phyloP scores from a whole-genome alignment of 768 basidiomycete species.

The Dentipellis fragilis region DNA sequence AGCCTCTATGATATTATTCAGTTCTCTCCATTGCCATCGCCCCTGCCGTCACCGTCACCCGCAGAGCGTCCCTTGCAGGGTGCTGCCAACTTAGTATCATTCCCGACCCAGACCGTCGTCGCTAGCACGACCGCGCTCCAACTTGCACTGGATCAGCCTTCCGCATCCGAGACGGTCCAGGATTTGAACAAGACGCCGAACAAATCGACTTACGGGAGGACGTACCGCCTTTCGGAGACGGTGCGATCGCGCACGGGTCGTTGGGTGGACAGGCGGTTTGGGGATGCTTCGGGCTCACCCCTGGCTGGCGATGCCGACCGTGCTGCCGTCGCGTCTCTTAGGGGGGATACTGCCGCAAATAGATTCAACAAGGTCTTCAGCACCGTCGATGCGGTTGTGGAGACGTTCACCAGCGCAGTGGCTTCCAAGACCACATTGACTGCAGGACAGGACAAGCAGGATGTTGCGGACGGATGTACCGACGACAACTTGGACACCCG shows the following conservation, averaged over 20 bases:
- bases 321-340: not conserved
- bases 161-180: conserved; percentile 10
- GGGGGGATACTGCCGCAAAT: not conserved
- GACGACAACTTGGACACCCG: not conserved
- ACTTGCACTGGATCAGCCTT: conserved; percentile 12
- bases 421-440: not conserved
- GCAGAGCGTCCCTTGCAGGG: no score
- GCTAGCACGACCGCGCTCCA: conserved; percentile 4
- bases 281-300: conserved; percentile 16
- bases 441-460: not conserved
- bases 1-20: conserved; percentile 38
- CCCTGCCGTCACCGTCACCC: conserved; percentile 14
- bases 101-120: conserved; percentile 5
- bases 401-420: not conserved
- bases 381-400: not conserved
- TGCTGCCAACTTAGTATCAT: no score
- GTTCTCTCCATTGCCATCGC: conserved; percentile 13
- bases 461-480: not conserved
- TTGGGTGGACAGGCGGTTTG: conserved; percentile 50
- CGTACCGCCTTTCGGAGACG: conserved; percentile 34
- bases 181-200: conserved; percentile 11
- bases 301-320: not conserved
- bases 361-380: not conserved
- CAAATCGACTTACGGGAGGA: conserved; percentile 10
- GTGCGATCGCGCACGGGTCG: conserved; percentile 47